Percentiles rank a stretch among this genome's conserved stretches.
phyloP scores from a whole-genome alignment of 2,329 filamentous ascomycete genomes.

The Leptographium galeiforme region DNA sequence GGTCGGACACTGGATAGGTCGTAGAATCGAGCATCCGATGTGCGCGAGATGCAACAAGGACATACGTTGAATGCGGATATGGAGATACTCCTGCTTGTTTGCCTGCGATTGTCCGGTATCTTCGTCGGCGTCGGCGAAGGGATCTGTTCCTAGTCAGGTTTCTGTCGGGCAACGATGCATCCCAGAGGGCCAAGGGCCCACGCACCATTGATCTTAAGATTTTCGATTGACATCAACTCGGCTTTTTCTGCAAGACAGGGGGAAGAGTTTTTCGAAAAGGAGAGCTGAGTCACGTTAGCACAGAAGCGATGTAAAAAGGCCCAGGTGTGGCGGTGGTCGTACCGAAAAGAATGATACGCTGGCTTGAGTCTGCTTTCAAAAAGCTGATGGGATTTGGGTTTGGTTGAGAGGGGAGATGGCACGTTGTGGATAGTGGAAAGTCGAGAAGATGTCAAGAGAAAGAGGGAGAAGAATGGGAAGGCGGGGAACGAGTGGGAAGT shows the following conservation, averaged over 20 bases:
- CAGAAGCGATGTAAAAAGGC: neutral
- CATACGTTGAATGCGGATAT: slow-evolving; percentile 97
- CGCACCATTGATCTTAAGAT: slow-evolving; percentile 91
- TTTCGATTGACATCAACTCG: slow-evolving; percentile 79
- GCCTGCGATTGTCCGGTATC: slow-evolving; percentile 80
- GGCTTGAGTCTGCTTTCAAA: neutral
- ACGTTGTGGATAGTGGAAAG: slow-evolving; percentile 1
- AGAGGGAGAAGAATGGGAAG: slow-evolving; percentile 5
- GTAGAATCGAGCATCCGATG: neutral
- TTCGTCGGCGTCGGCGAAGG: slow-evolving; percentile 99
- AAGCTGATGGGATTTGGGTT: neutral
- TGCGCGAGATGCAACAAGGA: neutral
- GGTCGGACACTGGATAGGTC: no score
- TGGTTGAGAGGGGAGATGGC: slow-evolving; percentile 2
- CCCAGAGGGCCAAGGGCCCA: slow-evolving; percentile 12
- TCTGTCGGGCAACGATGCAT: neutral
- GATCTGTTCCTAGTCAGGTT: slow-evolving; percentile 47
- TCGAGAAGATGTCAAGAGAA: neutral
- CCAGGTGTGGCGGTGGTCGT: neutral
- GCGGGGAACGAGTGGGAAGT: slow-evolving; percentile 8
- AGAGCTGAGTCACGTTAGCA: neutral
- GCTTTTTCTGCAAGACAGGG: slow-evolving; percentile 10
- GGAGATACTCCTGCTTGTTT: slow-evolving; percentile 81
- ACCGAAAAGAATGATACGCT: neutral
- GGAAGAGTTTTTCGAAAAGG: slow-evolving; percentile 7